These are phyloP conservation scores for Fragilaria crotonensis DNA, from an alignment of 108 stramenopile species.

Conservation along the genomic window DNA sequence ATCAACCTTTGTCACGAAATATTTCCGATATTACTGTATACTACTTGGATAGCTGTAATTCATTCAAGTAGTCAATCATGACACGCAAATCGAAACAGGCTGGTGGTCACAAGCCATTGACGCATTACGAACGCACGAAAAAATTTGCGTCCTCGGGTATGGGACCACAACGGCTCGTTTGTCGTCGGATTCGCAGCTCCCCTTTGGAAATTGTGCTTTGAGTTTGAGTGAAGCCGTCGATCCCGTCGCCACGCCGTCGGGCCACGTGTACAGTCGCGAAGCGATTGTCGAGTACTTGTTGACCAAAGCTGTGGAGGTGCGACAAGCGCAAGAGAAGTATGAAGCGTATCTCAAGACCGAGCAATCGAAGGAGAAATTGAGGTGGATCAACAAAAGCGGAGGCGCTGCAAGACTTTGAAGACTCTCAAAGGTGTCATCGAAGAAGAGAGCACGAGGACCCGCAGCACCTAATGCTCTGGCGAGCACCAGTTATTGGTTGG, in stretches of 20 bases:
- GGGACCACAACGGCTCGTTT: constrained; percentile 67
- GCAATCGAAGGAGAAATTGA: constrained; percentile 21
- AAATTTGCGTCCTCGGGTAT: constrained; percentile 48
- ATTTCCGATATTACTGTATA: too few species aligned
- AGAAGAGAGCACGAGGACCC: constrained; percentile 21
- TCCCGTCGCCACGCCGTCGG: constrained; percentile 40
- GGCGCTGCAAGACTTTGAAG: constrained; percentile 25
- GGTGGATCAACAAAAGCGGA: constrained; percentile 34
- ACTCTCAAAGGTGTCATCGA: constrained; percentile 16
- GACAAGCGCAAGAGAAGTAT: constrained; percentile 30
- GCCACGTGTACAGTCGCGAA: constrained; percentile 59
- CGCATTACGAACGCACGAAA: constrained; percentile 57
- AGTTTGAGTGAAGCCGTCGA: constrained; percentile 33
- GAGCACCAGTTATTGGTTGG: constrained; percentile 73
- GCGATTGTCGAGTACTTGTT: constrained; percentile 76
- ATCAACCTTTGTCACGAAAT: too few species aligned
- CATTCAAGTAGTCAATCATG: too few species aligned
- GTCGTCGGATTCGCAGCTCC: constrained; percentile 57
- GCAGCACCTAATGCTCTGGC: constrained; percentile 25
- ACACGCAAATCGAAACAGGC: constrained; percentile 77
- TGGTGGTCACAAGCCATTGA: constrained; percentile 73
- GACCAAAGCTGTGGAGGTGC: constrained; percentile 54
- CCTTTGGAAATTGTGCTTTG: constrained; percentile 81
- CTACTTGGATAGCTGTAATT: too few species aligned
- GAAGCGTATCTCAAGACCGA: constrained; percentile 24